Base-by-base conservation (phyloP, 2,329 filamentous ascomycete species). In the Sphaerulina populicola region DNA sequence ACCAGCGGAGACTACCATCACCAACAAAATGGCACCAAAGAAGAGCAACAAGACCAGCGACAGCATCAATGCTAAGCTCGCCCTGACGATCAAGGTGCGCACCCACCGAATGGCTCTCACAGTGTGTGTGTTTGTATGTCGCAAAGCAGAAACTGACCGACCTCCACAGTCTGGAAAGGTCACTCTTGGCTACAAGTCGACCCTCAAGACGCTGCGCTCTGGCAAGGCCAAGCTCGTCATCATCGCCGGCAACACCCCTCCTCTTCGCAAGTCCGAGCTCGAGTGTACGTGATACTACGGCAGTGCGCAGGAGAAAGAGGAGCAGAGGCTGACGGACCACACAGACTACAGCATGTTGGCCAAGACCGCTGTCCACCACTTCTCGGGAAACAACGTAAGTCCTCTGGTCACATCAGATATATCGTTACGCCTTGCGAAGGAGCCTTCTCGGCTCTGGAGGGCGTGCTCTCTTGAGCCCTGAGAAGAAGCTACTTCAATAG, bases 171-270 rank as follows among this genome's bases (percentile, higher is more conserved):
- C 71, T 65, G 67, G 65, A 63, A 71, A 71, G 80, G 88, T 95
- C 78, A 89, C 82, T 61, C 81, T 94, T 62, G 89, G 89, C 68
- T 91, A 91, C 81, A 90, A 91, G 77, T 86, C 82, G 59, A 91
- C 80, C 70, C 80, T 93, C 71, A 94, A 97, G 86, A 79, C 79
- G 65, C 86, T 97, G 66, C 87, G 91, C 69, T 86, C 83, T 65
- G 90, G 91, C 75, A 97, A 96, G 85, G 93, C 93, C 74, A 97
- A 97, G 86, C 83, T 96, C 64, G 88, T 97, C 73, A 89, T 94
- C 77, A 94, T 94, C 71, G 72, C 85, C 65, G 89, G 87, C 77
- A 97, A 98, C 82, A 95, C 90, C 64, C 90, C 91, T 71, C 93
- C 93, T 74, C 87, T 98, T 68, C 85, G 91, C 75, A 98, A 97